These are phyloP conservation scores for Candida koratica DNA, from an alignment of 805 yeast species.

Conservation along the genomic window DNA sequence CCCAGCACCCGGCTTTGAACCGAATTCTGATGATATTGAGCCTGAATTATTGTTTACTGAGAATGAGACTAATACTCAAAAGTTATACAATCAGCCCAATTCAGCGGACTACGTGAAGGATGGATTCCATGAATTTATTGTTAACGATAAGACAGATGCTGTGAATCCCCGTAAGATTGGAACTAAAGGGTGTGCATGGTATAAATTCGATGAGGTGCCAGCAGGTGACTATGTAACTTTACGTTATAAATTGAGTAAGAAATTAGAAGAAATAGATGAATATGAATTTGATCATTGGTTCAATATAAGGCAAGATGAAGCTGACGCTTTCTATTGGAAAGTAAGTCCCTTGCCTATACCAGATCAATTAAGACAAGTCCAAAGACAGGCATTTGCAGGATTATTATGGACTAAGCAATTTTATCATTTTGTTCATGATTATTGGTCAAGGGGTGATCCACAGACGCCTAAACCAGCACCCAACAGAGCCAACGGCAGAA, in stretches of 20 bases:
- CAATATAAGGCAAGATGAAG: constrained; percentile 74
- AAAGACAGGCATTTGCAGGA: constrained; percentile 93
- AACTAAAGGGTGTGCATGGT: constrained; percentile 84
- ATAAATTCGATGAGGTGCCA: constrained; percentile 73
- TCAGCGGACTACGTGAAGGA: constrained; percentile 65
- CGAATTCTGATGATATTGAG: constrained; percentile 59
- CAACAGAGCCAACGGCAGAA: constrained; percentile 82
- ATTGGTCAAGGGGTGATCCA: constrained; percentile 88
- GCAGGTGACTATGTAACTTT: constrained; percentile 84
- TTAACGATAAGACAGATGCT: constrained; percentile 54
- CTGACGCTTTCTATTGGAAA: constrained; percentile 89
- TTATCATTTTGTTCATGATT: constrained; percentile 78
- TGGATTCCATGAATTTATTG: constrained; percentile 83
- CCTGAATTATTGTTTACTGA: constrained; percentile 82
- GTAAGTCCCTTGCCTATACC: constrained; percentile 80
- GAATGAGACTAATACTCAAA: constrained; percentile 75
- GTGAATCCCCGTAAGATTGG: constrained; percentile 71
- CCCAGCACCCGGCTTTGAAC: constrained; percentile 75
- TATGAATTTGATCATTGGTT: constrained; percentile 67
- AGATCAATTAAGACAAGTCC: constrained; percentile 74
- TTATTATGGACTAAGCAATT: constrained; percentile 91
- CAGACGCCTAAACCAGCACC: constrained; percentile 67
- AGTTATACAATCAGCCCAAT: constrained; percentile 63
- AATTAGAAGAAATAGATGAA: constrained; percentile 55
- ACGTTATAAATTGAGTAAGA: constrained; percentile 63